Percentiles rank a stretch among this genome's conserved stretches.
Conservation (phyloP, 2,329 filamentous ascomycete genomes). For the Botryosphaeria dothidea region DNA sequence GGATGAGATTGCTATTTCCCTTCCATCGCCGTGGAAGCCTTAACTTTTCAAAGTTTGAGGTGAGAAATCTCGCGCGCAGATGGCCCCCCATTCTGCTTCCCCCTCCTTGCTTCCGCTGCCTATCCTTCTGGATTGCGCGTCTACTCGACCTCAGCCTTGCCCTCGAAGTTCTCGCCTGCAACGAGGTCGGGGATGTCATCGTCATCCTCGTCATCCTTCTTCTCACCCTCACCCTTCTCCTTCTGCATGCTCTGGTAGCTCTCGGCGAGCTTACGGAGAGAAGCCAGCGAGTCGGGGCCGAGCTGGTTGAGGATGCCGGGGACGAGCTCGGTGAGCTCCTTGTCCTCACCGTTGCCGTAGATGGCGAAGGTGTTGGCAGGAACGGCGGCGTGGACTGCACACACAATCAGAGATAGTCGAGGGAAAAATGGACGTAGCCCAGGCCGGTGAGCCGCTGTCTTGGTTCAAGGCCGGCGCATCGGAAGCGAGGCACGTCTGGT, state of each 20-base stretch:
- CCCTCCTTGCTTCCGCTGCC: background rate
- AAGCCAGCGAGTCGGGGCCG: slow-evolving; percentile 94
- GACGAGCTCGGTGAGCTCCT: slow-evolving; percentile 99
- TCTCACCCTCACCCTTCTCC: slow-evolving; percentile 76
- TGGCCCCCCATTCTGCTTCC: background rate
- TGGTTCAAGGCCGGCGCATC: background rate
- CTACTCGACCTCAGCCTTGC: slow-evolving; percentile 82
- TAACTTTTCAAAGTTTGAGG: slow-evolving; percentile 12
- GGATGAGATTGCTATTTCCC: slow-evolving; percentile 17
- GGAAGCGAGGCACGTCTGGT: background rate
- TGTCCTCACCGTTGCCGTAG: slow-evolving; percentile 98
- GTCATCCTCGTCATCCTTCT: slow-evolving; percentile 65
- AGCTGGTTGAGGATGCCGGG: slow-evolving; percentile 99
- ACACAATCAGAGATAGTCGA: background rate
- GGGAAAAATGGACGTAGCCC: too few relatives aligned
- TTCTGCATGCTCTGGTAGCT: slow-evolving; percentile 99
- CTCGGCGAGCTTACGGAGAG: slow-evolving; percentile 96
- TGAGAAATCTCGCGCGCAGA: slow-evolving; percentile 13
- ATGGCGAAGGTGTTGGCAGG: slow-evolving; percentile 99
- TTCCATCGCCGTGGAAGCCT: slow-evolving; percentile 16
- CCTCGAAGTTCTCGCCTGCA: slow-evolving; percentile 97
- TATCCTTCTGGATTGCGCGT: background rate
- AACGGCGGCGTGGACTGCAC: slow-evolving; percentile 88
- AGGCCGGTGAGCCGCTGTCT: background rate
- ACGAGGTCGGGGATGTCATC: slow-evolving; percentile 97